A percentile compares a stretch with the other conserved stretches of the same genome.
phyloP scores from a whole-genome alignment of 129 eudicot genomes.

The Calendula officinalis region DNA sequence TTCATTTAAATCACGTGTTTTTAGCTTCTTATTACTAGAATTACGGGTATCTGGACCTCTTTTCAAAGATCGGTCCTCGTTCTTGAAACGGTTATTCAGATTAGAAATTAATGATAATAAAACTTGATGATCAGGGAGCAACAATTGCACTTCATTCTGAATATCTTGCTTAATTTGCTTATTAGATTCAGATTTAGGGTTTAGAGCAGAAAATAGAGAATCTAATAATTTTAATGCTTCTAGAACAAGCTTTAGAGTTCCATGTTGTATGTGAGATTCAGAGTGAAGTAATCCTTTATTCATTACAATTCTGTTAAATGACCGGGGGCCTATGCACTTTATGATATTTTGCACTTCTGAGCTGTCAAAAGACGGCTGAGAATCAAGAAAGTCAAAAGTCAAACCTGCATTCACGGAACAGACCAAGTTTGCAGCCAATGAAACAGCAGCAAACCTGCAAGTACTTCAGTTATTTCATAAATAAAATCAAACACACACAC shows the following conservation, averaged over 20 bases:
- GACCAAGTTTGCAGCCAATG: constrained; percentile 88
- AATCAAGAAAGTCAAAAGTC: constrained; percentile 47
- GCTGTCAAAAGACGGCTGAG: constrained; percentile 35
- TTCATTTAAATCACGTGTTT: constrained; percentile 39
- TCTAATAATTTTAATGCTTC: constrained; percentile 64
- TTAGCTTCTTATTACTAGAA: constrained; percentile 48
- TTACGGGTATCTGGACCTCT: constrained; percentile 51
- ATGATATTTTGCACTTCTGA: constrained; percentile 59
- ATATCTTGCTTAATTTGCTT: constrained; percentile 51
- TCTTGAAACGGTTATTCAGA: constrained; percentile 48
- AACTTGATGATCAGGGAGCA: constrained; percentile 90
- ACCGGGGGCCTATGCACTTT: constrained; percentile 78
- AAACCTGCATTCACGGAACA: constrained; percentile 67
- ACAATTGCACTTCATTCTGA: constrained; percentile 59
- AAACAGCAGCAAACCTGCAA: constrained; percentile 92
- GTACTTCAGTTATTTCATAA: constrained; percentile 37
- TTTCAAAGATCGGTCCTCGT: constrained; percentile 39
- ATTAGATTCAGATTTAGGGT: constrained; percentile 30
- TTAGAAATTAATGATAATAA: constrained; percentile 67
- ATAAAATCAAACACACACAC: constrained; percentile 1
- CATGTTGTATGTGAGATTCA: constrained; percentile 72
- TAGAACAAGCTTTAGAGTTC: constrained; percentile 68
- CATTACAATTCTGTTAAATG: constrained; percentile 60
- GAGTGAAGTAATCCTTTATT: constrained; percentile 89
- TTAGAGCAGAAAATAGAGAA: constrained; percentile 52